Conservation (phyloP, 176 grass and related monocot genomes). For the Elymus sibiricus region DNA sequence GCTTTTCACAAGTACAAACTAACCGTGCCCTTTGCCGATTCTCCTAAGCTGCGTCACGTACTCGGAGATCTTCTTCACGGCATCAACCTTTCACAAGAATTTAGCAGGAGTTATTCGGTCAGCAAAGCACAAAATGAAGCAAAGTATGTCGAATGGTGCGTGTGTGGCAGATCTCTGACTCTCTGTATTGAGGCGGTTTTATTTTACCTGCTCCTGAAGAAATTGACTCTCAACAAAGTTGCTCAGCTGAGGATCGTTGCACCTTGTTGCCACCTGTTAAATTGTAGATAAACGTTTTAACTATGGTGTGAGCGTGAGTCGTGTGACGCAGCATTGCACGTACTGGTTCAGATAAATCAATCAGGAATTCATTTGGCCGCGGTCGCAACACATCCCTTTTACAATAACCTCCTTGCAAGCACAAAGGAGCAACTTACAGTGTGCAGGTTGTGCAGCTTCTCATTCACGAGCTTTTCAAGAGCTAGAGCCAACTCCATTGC, state of each 20-base stretch:
- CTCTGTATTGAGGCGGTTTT: not conserved
- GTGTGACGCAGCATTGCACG: not conserved
- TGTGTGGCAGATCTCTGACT: not conserved
- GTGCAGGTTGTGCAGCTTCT: conserved; percentile 22
- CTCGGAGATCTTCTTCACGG: not conserved
- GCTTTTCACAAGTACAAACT: not conserved
- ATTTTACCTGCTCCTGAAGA: conserved; percentile 11
- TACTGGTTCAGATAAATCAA: not conserved
- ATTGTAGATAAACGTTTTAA: not conserved
- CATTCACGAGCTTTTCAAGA: conserved; percentile 7
- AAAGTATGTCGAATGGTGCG: not conserved
- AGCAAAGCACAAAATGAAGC: not conserved
- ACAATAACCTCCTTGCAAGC: not conserved
- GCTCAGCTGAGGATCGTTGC: conserved; percentile 4
- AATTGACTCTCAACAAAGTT: conserved; percentile 12
- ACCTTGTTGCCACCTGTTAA: conserved; percentile 9
- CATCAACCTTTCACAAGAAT: not conserved
- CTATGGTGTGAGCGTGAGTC: no score
- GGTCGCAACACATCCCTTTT: not conserved
- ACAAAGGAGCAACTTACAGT: not conserved
- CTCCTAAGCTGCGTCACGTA: conserved; percentile 3
- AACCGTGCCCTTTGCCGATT: conserved; percentile 9
- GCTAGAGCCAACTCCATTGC: conserved; percentile 11
- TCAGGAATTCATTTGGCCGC: not conserved
- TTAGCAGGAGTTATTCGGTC: not conserved